Base-by-base conservation (phyloP, 495 filamentous ascomycete genomes). In the Cryomyces antarcticus region DNA sequence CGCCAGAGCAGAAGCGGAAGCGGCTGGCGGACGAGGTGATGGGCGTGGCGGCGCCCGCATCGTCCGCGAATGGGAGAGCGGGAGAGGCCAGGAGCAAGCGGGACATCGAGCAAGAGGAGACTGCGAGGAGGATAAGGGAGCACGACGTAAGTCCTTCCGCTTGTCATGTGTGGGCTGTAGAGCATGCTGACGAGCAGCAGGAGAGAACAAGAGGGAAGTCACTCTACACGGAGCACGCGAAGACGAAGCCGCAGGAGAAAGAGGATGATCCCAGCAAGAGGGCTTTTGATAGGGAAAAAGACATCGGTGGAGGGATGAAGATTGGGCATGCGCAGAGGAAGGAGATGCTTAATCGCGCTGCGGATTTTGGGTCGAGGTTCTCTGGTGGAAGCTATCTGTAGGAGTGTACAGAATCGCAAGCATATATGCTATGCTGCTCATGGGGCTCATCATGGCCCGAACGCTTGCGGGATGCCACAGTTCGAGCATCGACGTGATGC, bases 261-360 rank as follows among this genome's bases (percentile, higher is more conserved):
- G 71, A 82, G 42, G 88, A 97, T 64, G 87, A 97, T 57, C 89
- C 89, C 24, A 92, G 82, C 53, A 73, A 73, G 57, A 67, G 89
- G 46, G 78, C 75, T 6, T 97, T 95, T 65, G 85, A 95, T 62
- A 67, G 72, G 38, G 86, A 97, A 62, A 97, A 95, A 66, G 89
- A 97, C 60, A 89, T 97, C 69, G 78, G 71, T 38, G 64, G 78
- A 7, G 77, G 78, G 7, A 72, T 75, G 3, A 75, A 72, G 55
- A 71, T 95, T 35, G 77, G 76, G n/a, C 60, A 76, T 51, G 61
- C 71, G 13, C 73, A 93, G 66, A 75, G 77, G 48, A 75, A 69
- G 46, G 80, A 95, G 54, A 63, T 97, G 69, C 48, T 96, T 38
- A 78, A 75, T 38, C 75, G 75, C 51, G 83, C 88, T 7, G 72